Conservation (phyloP, 1,284 basidiomycete genomes). For the Pseudozyma sp. region DNA sequence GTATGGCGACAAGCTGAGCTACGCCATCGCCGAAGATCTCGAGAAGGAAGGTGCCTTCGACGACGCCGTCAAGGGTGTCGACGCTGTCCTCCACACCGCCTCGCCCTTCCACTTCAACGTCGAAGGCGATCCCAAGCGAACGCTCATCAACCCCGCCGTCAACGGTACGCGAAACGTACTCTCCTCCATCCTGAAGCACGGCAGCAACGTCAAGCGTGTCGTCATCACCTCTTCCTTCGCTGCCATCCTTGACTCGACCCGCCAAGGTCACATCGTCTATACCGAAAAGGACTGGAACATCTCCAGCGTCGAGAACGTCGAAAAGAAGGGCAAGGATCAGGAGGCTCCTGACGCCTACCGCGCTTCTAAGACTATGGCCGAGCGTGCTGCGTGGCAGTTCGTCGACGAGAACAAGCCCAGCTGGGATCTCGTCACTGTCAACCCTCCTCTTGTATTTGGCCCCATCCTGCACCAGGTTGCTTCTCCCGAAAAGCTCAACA, state of each 20-base stretch:
- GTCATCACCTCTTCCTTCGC: slow-evolving; percentile 77
- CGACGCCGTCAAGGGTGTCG: slow-evolving; percentile 77
- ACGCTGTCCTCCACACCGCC: slow-evolving; percentile 75
- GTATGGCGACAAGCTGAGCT: slow-evolving; percentile 72
- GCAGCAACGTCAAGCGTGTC: slow-evolving; percentile 73
- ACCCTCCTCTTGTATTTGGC: slow-evolving; percentile 66
- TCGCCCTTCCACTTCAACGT: slow-evolving; percentile 71
- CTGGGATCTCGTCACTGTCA: slow-evolving; percentile 57
- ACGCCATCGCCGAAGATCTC: slow-evolving; percentile 75
- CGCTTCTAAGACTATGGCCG: slow-evolving; percentile 77
- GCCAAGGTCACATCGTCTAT: slow-evolving; percentile 47
- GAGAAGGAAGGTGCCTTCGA: slow-evolving; percentile 76
- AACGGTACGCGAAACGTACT: slow-evolving; percentile 76
- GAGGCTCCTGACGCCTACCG: slow-evolving; percentile 71
- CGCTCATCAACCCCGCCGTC: slow-evolving; percentile 75
- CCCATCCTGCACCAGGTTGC: slow-evolving; percentile 73
- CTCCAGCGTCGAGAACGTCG: slow-evolving; percentile 71
- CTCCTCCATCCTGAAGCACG: slow-evolving; percentile 73
- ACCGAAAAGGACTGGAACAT: slow-evolving; percentile 77
- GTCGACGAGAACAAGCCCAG: slow-evolving; percentile 44
- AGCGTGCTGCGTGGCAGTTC: slow-evolving; percentile 71
- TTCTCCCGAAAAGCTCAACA: slow-evolving; percentile 73
- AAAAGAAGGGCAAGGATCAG: slow-evolving; percentile 49
- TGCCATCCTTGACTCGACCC: slow-evolving; percentile 70
- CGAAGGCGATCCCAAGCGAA: slow-evolving; percentile 62